Conservation (phyloP, 495 filamentous ascomycete genomes). For the Astrothelium macrocarpum region DNA sequence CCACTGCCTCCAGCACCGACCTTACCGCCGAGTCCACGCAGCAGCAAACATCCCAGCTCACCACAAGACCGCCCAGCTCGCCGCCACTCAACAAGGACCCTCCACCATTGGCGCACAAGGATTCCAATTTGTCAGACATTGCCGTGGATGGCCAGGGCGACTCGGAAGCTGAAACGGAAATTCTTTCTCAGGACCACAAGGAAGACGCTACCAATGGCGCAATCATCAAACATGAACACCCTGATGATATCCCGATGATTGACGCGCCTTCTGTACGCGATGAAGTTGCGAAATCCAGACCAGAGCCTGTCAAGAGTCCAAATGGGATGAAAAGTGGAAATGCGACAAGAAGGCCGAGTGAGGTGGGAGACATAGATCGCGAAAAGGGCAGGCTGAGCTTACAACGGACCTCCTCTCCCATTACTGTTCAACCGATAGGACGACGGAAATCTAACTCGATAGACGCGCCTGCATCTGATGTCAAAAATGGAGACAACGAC, state of each 20-base stretch:
- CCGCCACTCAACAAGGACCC: background rate
- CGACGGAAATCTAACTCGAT: background rate
- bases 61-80: background rate
- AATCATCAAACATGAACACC: background rate
- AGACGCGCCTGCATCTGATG: background rate
- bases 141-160: background rate
- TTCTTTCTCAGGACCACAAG: constrained; percentile 5
- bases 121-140: background rate
- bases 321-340: background rate
- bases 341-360: background rate
- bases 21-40: background rate
- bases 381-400: background rate
- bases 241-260: constrained; percentile 2
- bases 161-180: constrained; percentile 9
- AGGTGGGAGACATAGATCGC: background rate
- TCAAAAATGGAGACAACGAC: background rate
- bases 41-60: background rate
- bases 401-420: background rate
- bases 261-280: background rate
- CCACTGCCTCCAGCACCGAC: background rate
- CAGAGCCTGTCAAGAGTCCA: background rate
- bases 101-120: background rate
- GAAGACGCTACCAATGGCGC: constrained; percentile 4
- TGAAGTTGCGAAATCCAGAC: background rate
- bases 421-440: background rate